Base-by-base conservation (phyloP, 129 eudicot genomes). In the Centrapalus pauciflorus region DNA sequence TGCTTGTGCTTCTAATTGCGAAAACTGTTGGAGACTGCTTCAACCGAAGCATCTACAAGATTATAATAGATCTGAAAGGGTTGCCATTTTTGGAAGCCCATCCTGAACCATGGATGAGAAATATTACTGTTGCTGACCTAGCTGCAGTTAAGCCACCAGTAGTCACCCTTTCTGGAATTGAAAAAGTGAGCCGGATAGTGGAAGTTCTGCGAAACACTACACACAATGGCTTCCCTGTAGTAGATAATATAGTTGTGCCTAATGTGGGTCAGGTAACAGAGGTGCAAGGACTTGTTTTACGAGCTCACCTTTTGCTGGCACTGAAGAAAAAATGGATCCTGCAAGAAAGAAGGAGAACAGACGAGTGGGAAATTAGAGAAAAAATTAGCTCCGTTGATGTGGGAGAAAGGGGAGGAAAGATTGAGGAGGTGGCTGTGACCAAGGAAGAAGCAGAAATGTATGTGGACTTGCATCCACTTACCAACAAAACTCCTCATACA, bases 41-140 rank as follows among this genome's bases (percentile, higher is more conserved):
- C 81, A 88, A 88, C 41, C 84, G 82, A 34, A 92, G 98, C 77
- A 92, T 85, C 16, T 92, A 88, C 19, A 96, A 92, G 51, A 88
- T 92, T 55, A 88, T 92, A 73, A 61, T 92, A 61, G 95, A 88
- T 26, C 81, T 88, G 4, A 92, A 92, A 72, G 98, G 98, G 33
- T 73, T 92, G 13, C 98, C 98, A 20, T 92, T 85, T 81, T 77
- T 88, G 78, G 96, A 83, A 19, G 84, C 91, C 7, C 67, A 77
- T 63, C 95, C 96, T 30, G 84, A 88, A 81, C 89, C 98, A 64
- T 92, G 95, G 96, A 93, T 93, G 96, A 81, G 96, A 49, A 76
- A 85, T 32, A 81, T 93, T 28, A 83, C 92, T 34, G 90, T 86
- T 9, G 87, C 92, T 33, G 98, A 93, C 55, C 89, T 93, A 25